Conservation (phyloP, 257 asterid genomes). For the Echium plantagineum region DNA sequence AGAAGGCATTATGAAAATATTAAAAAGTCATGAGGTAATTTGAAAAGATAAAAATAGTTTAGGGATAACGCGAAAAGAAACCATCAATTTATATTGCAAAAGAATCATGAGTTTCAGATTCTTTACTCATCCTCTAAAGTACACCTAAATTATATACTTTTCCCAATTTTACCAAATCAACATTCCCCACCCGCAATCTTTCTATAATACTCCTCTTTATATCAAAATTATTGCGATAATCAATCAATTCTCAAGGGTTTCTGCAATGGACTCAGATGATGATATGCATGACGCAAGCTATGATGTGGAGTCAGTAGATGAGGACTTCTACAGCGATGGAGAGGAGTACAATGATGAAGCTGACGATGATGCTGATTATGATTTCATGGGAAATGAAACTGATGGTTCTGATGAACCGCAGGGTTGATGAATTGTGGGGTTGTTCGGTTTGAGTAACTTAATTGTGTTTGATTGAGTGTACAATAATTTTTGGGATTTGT, state of each 20-base stretch:
- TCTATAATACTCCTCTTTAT: neutral
- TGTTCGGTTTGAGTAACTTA: neutral
- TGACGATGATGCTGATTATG: constrained; percentile 50
- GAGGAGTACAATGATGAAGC: constrained; percentile 36
- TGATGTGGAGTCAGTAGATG: constrained; percentile 53
- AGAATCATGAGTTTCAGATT: too few relatives aligned
- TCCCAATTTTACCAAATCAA: too few relatives aligned
- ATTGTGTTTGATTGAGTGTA: neutral
- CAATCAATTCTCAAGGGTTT: too few relatives aligned
- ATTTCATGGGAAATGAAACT: constrained; percentile 44
- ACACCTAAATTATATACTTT: too few relatives aligned
- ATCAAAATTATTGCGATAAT: neutral
- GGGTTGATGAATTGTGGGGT: neutral
- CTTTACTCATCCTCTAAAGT: too few relatives aligned
- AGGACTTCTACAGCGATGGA: constrained; percentile 61
- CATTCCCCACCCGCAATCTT: too few relatives aligned
- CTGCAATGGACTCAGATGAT: constrained; percentile 67
- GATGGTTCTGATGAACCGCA: constrained; percentile 40
- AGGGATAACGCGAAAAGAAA: too few relatives aligned
- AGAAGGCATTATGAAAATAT: too few relatives aligned
- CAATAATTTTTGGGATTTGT: neutral
- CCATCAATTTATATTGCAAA: too few relatives aligned
- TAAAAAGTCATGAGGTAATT: too few relatives aligned
- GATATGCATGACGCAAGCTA: constrained; percentile 85
- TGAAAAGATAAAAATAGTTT: too few relatives aligned